Evolutionary conservation across 805 yeast species (phyloP).

Genomic region (Nakazawaea pomicola): DNA sequence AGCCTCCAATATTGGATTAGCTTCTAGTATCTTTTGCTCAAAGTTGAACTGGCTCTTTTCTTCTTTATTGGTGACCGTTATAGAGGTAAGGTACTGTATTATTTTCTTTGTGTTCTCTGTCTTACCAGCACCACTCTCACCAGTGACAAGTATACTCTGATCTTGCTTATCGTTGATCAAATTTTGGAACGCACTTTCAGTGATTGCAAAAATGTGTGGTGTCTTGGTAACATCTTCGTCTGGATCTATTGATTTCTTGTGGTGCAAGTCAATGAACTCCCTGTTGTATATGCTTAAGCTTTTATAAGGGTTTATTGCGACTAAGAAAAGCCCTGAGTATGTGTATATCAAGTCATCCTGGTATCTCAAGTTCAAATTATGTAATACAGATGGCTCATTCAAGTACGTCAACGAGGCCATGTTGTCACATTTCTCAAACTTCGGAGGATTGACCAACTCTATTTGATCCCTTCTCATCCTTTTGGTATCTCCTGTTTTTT

Average conservation of each 20-base stretch:
- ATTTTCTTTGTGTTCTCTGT: constrained; percentile 96
- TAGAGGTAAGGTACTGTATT: constrained; percentile 83
- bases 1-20: constrained; percentile 92
- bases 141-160: constrained; percentile 94
- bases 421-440: constrained; percentile 86
- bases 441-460: constrained; percentile 79
- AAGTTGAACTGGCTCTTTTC: constrained; percentile 40
- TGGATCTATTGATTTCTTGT: constrained; percentile 18
- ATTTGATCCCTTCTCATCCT: constrained; percentile 38
- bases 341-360: constrained; percentile 79
- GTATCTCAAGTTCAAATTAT: constrained; percentile 77
- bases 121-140: constrained; percentile 98
- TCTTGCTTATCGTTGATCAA: constrained; percentile 63
- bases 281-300: constrained; percentile 64
- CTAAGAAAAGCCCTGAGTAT: constrained; percentile 90
- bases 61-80: constrained; percentile 37
- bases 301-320: constrained; percentile 91
- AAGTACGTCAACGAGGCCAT: constrained; percentile 94
- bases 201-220: constrained; percentile 90
- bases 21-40: constrained; percentile 83
- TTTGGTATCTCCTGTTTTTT: constrained; percentile 32
- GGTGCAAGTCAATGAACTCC: constrained; percentile 53
- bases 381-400: constrained; percentile 93
- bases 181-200: constrained; percentile 81
- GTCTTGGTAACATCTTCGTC: constrained; percentile 21